Base-by-base conservation (phyloP, 805 yeast genomes). In the Teunomyces funiuensis region DNA sequence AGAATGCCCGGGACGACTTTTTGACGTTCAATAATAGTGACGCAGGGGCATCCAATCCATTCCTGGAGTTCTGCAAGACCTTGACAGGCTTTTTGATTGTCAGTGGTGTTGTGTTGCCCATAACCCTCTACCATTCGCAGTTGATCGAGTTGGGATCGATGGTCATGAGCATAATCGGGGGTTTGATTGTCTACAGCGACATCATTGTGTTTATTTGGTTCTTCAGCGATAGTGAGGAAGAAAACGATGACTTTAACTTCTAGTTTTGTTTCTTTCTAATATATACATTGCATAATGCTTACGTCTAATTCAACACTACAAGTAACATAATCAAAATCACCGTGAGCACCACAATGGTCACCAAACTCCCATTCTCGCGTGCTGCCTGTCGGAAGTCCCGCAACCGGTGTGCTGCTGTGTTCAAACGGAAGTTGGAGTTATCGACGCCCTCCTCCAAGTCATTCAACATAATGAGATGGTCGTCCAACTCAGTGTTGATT, bases 131-230 rank as follows among this genome's bases (percentile, higher is more conserved):
- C 52, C 76, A 69, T 51, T 57, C 66, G 26, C 36, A 51, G 20
- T 42, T 69, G 40, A 67, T 70, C 29, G 60, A 61, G 37, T 46
- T 65, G 42, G 74, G 74, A 6, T 57, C 73, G 5, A 57, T 58
- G 64, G 43, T 66, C 28, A 70, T 71, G 75, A 69, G 75, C 59
- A 64, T 66, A 11, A 44, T 58, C 28, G 76, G 76, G 11, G 76
- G 76, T 22, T 53, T 69, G 39, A 66, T 69, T 15, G 75, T 71
- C n/a, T 71, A 71, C 51, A 57, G 60, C 17, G 75, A 68, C 45
- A 71, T 71, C 28, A 62, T 69, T 28, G 63, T 68, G 31, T 71
- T 71, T 50, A 66, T 69, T 26, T 70, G 75, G 76, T 70, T 71
- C 46, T 71, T 71, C 58, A 65, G 70, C 43, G 73, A 68, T 39